Evolutionary conservation across 768 basidiomycete species (phyloP).

Genomic region (Collybia sp.): DNA sequence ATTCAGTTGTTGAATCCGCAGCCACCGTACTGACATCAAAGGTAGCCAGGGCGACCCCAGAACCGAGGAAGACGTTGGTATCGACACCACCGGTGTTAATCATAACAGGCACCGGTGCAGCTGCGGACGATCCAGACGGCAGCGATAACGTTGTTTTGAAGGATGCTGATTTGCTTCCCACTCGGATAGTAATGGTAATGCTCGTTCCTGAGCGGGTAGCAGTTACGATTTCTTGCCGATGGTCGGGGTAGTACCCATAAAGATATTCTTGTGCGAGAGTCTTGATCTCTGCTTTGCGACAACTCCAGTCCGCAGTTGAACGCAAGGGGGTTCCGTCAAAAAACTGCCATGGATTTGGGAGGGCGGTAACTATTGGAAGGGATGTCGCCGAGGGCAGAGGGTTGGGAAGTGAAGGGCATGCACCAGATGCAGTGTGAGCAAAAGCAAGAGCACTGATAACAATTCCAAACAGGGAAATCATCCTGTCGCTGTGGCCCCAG

Average conservation of each 20-base stretch:
- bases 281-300: conserved; percentile 31
- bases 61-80: not conserved
- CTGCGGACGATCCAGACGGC: conserved; percentile 16
- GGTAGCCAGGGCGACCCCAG: conserved; percentile 23
- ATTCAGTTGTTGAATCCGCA: conserved; percentile 7
- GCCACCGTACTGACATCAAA: conserved; percentile 7
- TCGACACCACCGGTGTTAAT: not conserved
- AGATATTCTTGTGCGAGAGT: conserved; percentile 30
- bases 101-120: not conserved
- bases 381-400: not conserved
- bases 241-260: conserved; percentile 25
- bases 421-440: not conserved
- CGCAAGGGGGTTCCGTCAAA: conserved; percentile 22
- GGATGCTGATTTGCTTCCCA: conserved; percentile 21
- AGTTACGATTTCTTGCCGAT: conserved; percentile 26
- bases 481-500: too few species aligned
- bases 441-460: too few species aligned
- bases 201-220: conserved; percentile 10
- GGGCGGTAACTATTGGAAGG: not conserved
- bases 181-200: conserved; percentile 5
- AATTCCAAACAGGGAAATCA: too few species aligned
- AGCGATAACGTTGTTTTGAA: conserved; percentile 26
- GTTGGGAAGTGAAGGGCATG: not conserved
- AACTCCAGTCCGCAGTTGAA: conserved; percentile 28
- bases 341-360: conserved; percentile 35